A percentile compares a stretch with the other conserved stretches of the same genome.
Conservation (phyloP, 208 protist species). For the Phytomonas sp. region DNA sequence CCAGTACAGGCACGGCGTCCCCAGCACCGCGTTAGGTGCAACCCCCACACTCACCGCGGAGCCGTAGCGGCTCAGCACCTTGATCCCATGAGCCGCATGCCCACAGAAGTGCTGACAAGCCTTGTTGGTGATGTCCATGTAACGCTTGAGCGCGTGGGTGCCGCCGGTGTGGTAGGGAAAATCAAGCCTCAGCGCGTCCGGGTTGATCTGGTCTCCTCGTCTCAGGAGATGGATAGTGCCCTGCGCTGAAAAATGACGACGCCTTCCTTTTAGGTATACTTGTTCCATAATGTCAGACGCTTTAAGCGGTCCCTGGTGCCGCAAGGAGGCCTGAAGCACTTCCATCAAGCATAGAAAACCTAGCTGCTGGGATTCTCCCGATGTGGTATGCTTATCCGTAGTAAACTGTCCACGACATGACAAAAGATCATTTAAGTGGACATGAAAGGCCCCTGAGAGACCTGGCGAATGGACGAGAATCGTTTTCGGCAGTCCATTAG, state of each 20-base stretch:
- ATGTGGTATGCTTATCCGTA: background rate
- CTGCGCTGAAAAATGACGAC: conserved; percentile 39
- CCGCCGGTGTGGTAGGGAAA: conserved; percentile 81
- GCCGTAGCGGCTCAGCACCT: conserved; percentile 76
- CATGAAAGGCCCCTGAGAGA: conserved; percentile 60
- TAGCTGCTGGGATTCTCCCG: conserved; percentile 12
- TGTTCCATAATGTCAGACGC: conserved; percentile 25
- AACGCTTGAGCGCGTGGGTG: conserved; percentile 53
- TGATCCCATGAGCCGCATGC: conserved; percentile 40
- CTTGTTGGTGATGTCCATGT: conserved; percentile 42
- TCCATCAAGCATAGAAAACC: conserved; percentile 50
- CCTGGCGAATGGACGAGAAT: conserved; percentile 63
- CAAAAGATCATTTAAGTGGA: conserved; percentile 24
- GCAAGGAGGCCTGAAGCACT: conserved; percentile 22
- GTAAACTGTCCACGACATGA: conserved; percentile 25
- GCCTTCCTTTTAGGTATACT: conserved; percentile 37
- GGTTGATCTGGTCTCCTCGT: conserved; percentile 34
- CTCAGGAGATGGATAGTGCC: conserved; percentile 38
- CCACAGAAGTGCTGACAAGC: conserved; percentile 22
- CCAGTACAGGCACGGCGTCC: conserved; percentile 47
- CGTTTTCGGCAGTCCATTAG: conserved; percentile 9
- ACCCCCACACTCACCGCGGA: conserved; percentile 62
- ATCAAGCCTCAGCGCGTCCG: conserved; percentile 34
- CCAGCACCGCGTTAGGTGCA: conserved; percentile 14
- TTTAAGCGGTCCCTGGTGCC: background rate